Evolutionary conservation across 306 rosid species (phyloP).

Genomic region (Geum urbanum): DNA sequence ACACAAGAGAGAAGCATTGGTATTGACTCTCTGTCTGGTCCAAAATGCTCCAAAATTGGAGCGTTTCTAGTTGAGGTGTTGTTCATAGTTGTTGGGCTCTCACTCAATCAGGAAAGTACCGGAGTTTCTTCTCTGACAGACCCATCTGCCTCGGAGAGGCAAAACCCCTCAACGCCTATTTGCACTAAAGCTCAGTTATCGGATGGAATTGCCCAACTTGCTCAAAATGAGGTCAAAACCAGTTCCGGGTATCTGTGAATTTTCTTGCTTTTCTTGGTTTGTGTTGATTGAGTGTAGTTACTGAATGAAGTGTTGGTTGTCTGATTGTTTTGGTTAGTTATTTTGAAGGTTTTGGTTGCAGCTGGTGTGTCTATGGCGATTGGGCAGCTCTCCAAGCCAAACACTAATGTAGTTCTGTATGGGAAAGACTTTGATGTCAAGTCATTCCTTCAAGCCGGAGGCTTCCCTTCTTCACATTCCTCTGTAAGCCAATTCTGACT

Average conservation of each 20-base stretch:
- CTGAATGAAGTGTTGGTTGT: neutral
- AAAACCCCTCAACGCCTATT: constrained; percentile 33
- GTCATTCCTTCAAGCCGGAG: constrained; percentile 62
- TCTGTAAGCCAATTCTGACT: constrained; percentile 46
- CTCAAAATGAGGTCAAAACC: constrained; percentile 63
- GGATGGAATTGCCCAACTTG: constrained; percentile 48
- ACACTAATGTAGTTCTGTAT: constrained; percentile 55
- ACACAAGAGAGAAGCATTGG: neutral
- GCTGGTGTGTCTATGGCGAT: constrained; percentile 60
- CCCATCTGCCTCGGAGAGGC: constrained; percentile 23
- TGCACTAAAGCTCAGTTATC: constrained; percentile 37
- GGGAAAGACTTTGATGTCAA: constrained; percentile 71
- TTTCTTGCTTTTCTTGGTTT: neutral
- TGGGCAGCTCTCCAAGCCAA: constrained; percentile 85
- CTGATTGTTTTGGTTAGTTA: neutral
- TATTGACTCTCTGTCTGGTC: neutral
- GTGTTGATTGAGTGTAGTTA: neutral
- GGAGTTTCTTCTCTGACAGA: constrained; percentile 12
- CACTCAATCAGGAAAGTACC: constrained; percentile 12
- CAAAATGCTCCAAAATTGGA: constrained; percentile 29
- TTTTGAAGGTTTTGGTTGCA: constrained; percentile 60
- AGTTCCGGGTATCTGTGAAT: constrained; percentile 15
- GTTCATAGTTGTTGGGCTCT: constrained; percentile 15
- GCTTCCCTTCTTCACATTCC: constrained; percentile 92
- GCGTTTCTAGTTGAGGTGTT: constrained; percentile 23